These are phyloP conservation scores for Colletotrichum destructivum DNA, from an alignment of 2,329 filamentous ascomycete species.

Conservation along the genomic window DNA sequence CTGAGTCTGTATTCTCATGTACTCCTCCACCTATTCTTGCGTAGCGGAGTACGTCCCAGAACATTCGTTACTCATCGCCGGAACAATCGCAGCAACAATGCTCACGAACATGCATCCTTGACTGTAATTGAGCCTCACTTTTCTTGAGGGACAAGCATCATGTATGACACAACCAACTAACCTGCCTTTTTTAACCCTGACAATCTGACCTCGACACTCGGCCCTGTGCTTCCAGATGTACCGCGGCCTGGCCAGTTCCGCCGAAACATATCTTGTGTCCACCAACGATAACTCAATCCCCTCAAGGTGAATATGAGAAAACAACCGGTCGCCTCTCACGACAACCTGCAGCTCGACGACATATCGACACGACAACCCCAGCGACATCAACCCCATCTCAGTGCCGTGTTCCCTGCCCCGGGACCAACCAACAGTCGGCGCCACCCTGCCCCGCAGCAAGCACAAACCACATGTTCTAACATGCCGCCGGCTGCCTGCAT, in stretches of 20 bases:
- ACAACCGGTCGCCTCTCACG: constrained; percentile 7
- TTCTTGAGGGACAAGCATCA: too few species aligned
- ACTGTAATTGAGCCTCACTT: not conserved
- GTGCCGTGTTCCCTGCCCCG: not conserved
- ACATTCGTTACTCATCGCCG: not conserved
- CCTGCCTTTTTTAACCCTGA: too few species aligned
- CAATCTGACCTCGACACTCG: too few species aligned
- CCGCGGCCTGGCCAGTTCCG: too few species aligned
- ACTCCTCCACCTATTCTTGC: not conserved
- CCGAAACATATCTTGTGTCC: not conserved
- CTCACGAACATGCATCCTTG: not conserved
- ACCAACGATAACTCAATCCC: too few species aligned
- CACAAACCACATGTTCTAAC: constrained; percentile 18
- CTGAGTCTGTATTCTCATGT: not conserved
- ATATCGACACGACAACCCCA: not conserved
- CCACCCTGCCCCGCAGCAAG: not conserved
- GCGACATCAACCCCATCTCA: not conserved
- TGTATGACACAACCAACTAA: too few species aligned
- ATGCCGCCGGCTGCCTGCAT: constrained; percentile 5
- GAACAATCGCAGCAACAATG: not conserved
- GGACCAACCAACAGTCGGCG: not conserved
- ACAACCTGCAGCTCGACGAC: not conserved
- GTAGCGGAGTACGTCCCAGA: not conserved
- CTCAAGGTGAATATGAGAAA: not conserved
- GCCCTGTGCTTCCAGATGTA: too few species aligned